These are phyloP conservation scores for Lasiosphaeria miniovina DNA, from an alignment of 495 filamentous ascomycete genomes.

Conservation along the genomic window DNA sequence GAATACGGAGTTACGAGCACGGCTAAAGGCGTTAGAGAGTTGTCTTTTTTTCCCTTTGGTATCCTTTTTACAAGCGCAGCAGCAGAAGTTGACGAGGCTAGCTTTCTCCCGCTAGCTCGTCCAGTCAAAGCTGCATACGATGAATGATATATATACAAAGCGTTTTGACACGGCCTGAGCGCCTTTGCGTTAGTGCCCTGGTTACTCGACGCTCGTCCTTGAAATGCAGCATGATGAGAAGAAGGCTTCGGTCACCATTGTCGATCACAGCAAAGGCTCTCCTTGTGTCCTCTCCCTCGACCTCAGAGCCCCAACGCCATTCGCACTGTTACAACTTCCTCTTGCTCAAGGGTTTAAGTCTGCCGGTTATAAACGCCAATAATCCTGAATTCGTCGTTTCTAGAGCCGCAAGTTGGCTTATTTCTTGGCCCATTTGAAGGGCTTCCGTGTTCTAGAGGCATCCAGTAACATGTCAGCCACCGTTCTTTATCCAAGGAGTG, in stretches of 20 bases:
- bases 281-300: background rate
- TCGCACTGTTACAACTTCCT: background rate
- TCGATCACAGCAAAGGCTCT: background rate
- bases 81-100: no score
- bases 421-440: conserved; percentile 56
- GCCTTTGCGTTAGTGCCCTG: no score
- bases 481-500: background rate
- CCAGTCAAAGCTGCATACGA: no score
- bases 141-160: no score
- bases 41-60: no score
- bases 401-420: background rate
- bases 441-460: conserved; percentile 72
- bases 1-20: no score
- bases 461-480: conserved; percentile 8
- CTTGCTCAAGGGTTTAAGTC: background rate
- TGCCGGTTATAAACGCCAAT: background rate
- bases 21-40: no score
- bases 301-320: background rate
- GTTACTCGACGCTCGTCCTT: no score
- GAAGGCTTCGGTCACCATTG: background rate
- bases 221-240: no score
- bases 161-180: no score
- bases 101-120: no score
- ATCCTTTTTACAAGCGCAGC: no score
- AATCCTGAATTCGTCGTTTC: background rate